These are phyloP conservation scores for Fusarium transvaalense DNA, from an alignment of 2,329 filamentous ascomycete genomes.

Conservation along the genomic window DNA sequence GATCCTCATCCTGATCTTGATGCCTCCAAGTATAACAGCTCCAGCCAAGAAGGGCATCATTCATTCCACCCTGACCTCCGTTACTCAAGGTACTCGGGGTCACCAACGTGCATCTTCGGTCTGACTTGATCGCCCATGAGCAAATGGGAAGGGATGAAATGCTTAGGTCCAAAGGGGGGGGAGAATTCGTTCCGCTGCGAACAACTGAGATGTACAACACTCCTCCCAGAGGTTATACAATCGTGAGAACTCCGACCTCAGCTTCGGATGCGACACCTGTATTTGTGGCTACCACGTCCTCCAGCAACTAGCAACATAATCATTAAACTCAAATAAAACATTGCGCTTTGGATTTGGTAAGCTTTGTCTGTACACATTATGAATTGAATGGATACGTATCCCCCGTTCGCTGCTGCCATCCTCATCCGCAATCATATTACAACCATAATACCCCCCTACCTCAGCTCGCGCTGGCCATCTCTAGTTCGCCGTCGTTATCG, in stretches of 20 bases:
- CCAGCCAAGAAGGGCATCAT: not conserved
- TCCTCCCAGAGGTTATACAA: conserved; percentile 5
- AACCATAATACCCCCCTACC: not conserved
- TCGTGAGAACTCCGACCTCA: not conserved
- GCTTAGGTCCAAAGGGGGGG: not conserved
- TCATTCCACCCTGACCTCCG: not conserved
- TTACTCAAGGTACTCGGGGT: conserved; percentile 13
- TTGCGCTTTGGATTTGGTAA: not conserved
- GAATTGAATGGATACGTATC: not conserved
- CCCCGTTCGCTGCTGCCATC: not conserved
- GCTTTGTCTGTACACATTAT: not conserved
- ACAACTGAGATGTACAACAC: not conserved
- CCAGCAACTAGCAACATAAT: not conserved
- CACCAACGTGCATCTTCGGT: conserved; percentile 21
- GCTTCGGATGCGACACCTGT: not conserved
- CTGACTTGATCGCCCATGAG: conserved; percentile 7
- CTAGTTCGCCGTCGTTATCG: conserved; percentile 18
- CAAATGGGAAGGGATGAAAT: not conserved
- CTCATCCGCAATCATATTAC: not conserved
- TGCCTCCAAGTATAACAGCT: not conserved
- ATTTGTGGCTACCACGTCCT: not conserved
- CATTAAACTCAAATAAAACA: not conserved
- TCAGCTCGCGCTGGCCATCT: conserved; percentile 30
- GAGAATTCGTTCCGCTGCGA: not conserved
- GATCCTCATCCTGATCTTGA: not conserved